Evolutionary conservation across 2,329 filamentous ascomycete genomes (phyloP), one percentile per base, ranked within the genome.

Genomic region (Arachnomyces sp.): DNA sequence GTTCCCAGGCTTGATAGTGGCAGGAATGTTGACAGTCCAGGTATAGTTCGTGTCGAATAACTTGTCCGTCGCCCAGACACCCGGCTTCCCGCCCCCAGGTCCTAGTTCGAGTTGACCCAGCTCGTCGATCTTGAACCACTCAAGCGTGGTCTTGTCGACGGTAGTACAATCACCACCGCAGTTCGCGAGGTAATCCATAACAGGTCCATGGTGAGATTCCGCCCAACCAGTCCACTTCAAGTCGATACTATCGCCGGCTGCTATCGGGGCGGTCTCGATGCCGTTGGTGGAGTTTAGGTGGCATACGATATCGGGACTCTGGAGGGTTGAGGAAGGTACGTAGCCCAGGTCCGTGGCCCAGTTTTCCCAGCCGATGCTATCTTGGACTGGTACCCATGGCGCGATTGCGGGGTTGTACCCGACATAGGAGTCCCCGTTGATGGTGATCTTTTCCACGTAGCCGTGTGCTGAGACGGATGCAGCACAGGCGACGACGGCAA

Each of bases 61-160:
- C n/a, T n/a, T n/a, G n/a, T n/a, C n/a, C n/a, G n/a, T n/a, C n/a
- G n/a, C n/a, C n/a, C n/a, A n/a, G n/a, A n/a, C n/a, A 25, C 20
- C 20, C 20, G 20, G 20, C 57, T 51, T 52, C 32, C 50, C 55
- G 15, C 56, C 57, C n/a, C n/a, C n/a, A n/a, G n/a, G n/a, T n/a
- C n/a, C n/a, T n/a, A n/a, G n/a, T 43, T 58, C 49, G 42, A 67
- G 58, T 48, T 72, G 65, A 33, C 74, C 76, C 25, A 56, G 63
- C 28, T 64, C 68, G 31, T 68, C 66, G 42, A 79, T 76, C 66
- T 80, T 80, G 67, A 75, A 72, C 58, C 70, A 78, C 44, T 67
- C 56, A 32, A 77, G 64, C 6, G 60, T 51, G 2, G 50, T 57
- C 51, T 71, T 68, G 54, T 70, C 65, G 43, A 66, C 70, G 0